Evolutionary conservation across 2,329 filamentous ascomycete genomes (phyloP), one percentile per base, ranked within the genome.

Genomic region (Atkinsonella texensis): DNA sequence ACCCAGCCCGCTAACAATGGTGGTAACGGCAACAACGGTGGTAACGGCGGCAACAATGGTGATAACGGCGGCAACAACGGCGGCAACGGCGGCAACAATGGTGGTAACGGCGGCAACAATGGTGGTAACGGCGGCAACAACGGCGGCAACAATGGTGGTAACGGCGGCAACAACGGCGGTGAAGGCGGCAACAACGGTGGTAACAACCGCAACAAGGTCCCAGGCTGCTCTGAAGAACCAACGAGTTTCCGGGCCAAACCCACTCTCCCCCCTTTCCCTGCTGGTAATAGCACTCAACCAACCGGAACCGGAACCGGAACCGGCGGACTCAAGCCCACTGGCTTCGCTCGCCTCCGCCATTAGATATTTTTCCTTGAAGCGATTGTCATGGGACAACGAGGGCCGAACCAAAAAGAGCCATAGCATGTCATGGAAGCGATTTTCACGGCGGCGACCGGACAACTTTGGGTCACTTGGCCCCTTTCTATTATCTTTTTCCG

Each of bases 181-280:
- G 9, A n/a, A 4, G 12, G 28, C 13, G 15, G 13, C 45, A 12
- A 20, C 45, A 9, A 13, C 45, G 28, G 28, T 28, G 28, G 28
- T 8, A 28, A 28, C 5, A 28, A 28, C 28, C 5, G 28, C 28
- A 28, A 28, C 28, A 28, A 28, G 28, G 5, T 28, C 4, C 13
- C 57, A 38, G 54, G 54, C 50, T 59, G 56, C 56, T 52, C 58
- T 23, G 56, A 54, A 38, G 52, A 58, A 40, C 56, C 55, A 53
- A 60, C 60, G 56, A 59, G 53, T 13, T 41, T 59, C 39, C 56
- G 62, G 56, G 56, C 60, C 39, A 65, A 63, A 38, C 63, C 67
- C 54, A 68, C 67, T 50, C 64, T 68, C 53, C 60, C 70, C 54
- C 72, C 72, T 56, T 72, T 66, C 65, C 72, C 72, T 48, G 63